Percentiles rank a stretch among this genome's conserved stretches.
phyloP scores from a whole-genome alignment of 768 basidiomycete genomes.

The Inosperma sp. region DNA sequence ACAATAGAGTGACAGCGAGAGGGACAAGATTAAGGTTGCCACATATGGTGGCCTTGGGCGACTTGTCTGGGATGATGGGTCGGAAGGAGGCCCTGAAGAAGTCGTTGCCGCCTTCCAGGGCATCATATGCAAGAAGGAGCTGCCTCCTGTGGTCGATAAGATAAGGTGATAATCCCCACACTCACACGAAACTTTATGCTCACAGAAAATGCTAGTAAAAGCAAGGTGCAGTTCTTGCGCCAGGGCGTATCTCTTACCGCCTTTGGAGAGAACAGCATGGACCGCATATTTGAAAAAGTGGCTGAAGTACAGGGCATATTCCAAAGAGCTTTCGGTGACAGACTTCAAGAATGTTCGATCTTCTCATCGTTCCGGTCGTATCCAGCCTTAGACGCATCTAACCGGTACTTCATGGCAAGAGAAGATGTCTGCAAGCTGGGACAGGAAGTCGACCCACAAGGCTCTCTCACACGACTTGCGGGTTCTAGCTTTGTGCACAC shows the following conservation, averaged over 20 bases:
- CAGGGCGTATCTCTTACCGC: background rate
- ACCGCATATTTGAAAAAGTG: background rate
- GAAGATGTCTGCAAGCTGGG: background rate
- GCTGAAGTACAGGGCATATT: background rate
- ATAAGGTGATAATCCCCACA: too few species aligned
- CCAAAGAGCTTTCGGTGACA: background rate
- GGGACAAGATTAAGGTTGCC: background rate
- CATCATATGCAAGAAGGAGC: too few species aligned
- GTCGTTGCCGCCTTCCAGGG: too few species aligned
- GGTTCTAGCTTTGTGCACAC: slow-evolving; percentile 3
- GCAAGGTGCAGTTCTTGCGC: too few species aligned
- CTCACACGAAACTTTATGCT: too few species aligned
- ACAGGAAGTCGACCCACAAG: background rate
- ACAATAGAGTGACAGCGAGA: background rate
- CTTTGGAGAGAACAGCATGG: background rate
- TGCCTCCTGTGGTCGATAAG: too few species aligned
- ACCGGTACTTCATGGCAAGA: background rate
- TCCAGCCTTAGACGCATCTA: background rate
- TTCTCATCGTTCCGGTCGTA: background rate
- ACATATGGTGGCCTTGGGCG: too few species aligned
- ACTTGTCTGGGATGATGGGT: background rate
- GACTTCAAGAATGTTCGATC: background rate
- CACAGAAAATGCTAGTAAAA: too few species aligned
- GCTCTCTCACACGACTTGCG: background rate
- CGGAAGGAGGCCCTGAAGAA: too few species aligned